A percentile compares a stretch with the other conserved stretches of the same genome.
Conservation (phyloP, 2,329 filamentous ascomycete species). For the Sporothrix dimorphospora region DNA sequence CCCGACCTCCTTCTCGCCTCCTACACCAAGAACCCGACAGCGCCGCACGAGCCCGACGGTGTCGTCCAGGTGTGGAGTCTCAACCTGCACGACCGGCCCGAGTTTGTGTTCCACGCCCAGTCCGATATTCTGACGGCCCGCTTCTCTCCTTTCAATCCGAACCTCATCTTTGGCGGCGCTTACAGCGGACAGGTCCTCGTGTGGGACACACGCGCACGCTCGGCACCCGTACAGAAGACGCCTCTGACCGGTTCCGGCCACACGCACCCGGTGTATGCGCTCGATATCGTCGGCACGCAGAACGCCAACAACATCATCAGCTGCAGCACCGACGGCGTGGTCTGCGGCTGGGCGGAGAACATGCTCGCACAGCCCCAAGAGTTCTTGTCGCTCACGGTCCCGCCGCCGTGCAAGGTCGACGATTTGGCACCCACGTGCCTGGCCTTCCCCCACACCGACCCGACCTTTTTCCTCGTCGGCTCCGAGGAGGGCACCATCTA, state of each 20-base stretch:
- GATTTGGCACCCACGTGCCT: constrained; percentile 94
- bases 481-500: constrained; percentile 97
- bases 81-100: constrained; percentile 89
- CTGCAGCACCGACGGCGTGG: constrained; percentile 92
- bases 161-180: constrained; percentile 91
- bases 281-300: constrained; percentile 95
- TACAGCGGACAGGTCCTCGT: constrained; percentile 96
- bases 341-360: constrained; percentile 96
- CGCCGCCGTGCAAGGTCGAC: constrained; percentile 85
- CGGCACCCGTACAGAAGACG: constrained; percentile 91
- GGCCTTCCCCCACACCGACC: constrained; percentile 91
- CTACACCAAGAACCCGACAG: constrained; percentile 96
- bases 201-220: constrained; percentile 92
- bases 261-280: constrained; percentile 92
- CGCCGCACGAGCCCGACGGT: constrained; percentile 90
- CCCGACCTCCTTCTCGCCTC: constrained; percentile 90
- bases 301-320: constrained; percentile 99
- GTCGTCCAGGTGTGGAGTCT: constrained; percentile 97
- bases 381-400: constrained; percentile 83
- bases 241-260: constrained; percentile 93
- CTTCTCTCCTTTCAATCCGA: constrained; percentile 98
- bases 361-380: constrained; percentile 98
- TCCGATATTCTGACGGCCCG: constrained; percentile 94
- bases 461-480: constrained; percentile 95
- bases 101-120: constrained; percentile 95